Evolutionary conservation across 768 basidiomycete genomes (phyloP).

Genomic region (Clitopilus passeckerianus): DNA sequence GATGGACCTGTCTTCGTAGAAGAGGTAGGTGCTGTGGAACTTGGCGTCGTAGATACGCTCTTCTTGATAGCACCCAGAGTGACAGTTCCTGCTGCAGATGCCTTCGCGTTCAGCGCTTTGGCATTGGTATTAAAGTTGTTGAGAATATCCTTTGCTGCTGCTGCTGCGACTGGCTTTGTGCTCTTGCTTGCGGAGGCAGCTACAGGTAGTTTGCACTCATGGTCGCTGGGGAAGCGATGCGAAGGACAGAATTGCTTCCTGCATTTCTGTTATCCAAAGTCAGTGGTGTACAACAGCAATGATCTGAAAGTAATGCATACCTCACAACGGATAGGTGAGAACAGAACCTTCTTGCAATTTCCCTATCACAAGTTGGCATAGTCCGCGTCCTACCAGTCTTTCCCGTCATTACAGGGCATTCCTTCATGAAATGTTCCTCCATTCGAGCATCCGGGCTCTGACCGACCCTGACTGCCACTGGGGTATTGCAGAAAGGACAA

Average conservation of each 20-base stretch:
- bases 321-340: slow-evolving; percentile 68
- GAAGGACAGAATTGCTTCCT: slow-evolving; percentile 66
- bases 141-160: slow-evolving; percentile 8
- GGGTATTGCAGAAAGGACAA: slow-evolving; percentile 74
- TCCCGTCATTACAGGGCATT: slow-evolving; percentile 70
- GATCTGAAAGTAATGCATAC: slow-evolving; percentile 37
- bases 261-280: slow-evolving; percentile 47
- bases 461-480: slow-evolving; percentile 70
- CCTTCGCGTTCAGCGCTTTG: slow-evolving; percentile 33
- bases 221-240: slow-evolving; percentile 77
- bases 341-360: slow-evolving; percentile 70
- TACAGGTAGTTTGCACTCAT: slow-evolving; percentile 39
- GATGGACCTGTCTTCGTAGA: neutral
- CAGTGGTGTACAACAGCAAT: slow-evolving; percentile 1
- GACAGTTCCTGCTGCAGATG: slow-evolving; percentile 25
- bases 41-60: slow-evolving; percentile 11
- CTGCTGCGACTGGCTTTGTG: slow-evolving; percentile 5
- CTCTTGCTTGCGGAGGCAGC: slow-evolving; percentile 11
- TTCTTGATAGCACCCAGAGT: slow-evolving; percentile 26
- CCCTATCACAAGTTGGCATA: slow-evolving; percentile 53
- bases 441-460: slow-evolving; percentile 80
- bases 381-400: slow-evolving; percentile 38
- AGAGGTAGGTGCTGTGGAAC: neutral
- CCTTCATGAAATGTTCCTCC: slow-evolving; percentile 65
- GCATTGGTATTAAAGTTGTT: slow-evolving; percentile 26